These are phyloP conservation scores for Leavenworthia alabamica DNA, from an alignment of 345 rosid species.

Conservation along the genomic window DNA sequence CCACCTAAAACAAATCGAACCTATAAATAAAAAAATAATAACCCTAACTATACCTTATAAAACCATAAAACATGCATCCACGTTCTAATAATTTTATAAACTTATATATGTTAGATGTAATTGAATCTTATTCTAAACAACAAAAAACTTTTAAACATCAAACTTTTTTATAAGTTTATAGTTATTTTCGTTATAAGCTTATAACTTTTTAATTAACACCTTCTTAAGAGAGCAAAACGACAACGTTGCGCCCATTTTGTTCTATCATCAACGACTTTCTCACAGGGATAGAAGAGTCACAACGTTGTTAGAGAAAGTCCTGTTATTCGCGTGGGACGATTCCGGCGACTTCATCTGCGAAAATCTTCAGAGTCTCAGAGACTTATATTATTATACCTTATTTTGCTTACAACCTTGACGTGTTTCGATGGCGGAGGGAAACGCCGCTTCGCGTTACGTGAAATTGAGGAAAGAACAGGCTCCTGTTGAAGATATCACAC, in stretches of 20 bases:
- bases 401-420: constrained; percentile 12
- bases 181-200: too few species aligned
- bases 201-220: too few species aligned
- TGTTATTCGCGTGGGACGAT: not conserved
- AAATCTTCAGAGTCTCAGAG: not conserved
- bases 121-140: too few species aligned
- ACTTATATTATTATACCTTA: not conserved
- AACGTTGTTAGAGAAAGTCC: not conserved
- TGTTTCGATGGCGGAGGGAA: constrained; percentile 50
- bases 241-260: constrained; percentile 3
- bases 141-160: too few species aligned
- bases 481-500: constrained; percentile 57
- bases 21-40: too few species aligned
- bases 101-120: too few species aligned
- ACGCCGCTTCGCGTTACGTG: constrained; percentile 56
- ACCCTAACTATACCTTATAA: not conserved
- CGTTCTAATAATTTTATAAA: not conserved
- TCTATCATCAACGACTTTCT: not conserved
- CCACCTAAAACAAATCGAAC: too few species aligned
- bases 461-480: constrained; percentile 56
- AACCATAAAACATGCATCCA: not conserved
- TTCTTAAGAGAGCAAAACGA: constrained; percentile 5
- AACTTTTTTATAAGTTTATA: too few species aligned
- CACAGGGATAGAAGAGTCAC: not conserved
- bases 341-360: constrained; percentile 1